Percentiles rank a stretch among this genome's conserved stretches.
Conservation (phyloP, 129 eudicot species). For the Cynara cardunculus region DNA sequence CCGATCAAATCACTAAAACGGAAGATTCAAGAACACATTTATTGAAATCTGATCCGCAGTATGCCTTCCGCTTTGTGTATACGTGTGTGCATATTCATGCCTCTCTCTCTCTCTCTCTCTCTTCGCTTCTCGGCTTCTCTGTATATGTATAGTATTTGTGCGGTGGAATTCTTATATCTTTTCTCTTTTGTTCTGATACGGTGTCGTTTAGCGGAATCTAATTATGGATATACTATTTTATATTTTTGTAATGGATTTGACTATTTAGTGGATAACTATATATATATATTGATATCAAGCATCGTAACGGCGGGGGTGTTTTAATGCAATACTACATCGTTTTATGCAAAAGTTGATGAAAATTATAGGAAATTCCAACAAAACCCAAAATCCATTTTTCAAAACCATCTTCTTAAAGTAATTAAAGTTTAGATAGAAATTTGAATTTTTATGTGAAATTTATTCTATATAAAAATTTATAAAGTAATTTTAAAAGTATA, state of each 20-base stretch:
- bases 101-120: constrained; percentile 5
- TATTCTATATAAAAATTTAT: too few relatives aligned
- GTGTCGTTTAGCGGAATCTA: constrained; percentile 13
- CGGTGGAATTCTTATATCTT: background rate
- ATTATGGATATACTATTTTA: background rate
- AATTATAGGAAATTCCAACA: too few relatives aligned
- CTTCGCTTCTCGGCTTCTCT: background rate
- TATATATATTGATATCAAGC: background rate
- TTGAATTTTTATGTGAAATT: too few relatives aligned
- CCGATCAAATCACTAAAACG: background rate
- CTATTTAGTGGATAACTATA: background rate
- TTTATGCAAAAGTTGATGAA: background rate
- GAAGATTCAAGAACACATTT: background rate
- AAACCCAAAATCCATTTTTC: too few relatives aligned
- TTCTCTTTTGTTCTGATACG: background rate
- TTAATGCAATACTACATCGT: background rate
- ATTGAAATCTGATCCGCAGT: background rate
- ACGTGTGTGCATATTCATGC: constrained; percentile 1
- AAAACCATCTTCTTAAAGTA: too few relatives aligned
- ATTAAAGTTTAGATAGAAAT: too few relatives aligned
- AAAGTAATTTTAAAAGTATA: too few relatives aligned
- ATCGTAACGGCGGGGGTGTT: background rate
- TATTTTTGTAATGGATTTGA: background rate
- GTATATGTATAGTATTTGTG: background rate
- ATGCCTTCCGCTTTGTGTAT: background rate